Base-by-base conservation (phyloP, 345 rosid genomes). In the Cardamine resedifolia region DNA sequence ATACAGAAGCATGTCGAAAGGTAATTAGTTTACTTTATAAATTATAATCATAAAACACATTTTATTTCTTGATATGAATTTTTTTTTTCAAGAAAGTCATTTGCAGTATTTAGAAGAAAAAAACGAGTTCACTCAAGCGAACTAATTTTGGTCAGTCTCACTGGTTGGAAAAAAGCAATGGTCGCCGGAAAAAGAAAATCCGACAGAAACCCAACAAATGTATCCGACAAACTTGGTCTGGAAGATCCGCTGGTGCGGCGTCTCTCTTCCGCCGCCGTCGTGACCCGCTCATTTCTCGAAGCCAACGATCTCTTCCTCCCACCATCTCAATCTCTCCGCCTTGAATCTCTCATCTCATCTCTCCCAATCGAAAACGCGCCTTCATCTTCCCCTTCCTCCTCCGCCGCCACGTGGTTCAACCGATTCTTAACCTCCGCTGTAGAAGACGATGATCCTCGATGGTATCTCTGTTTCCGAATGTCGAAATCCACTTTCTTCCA, bases 381-480 rank as follows among this genome's bases (percentile, higher is more conserved):
- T 60, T 72, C 77, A 1, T 70, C 68, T 11, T 71, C 63, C 9
- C 44, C 68, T 1, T 68, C 71, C 23, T 4, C 53, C 36, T 10
- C 75, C 50, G 12, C 66, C 21, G 3, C 52, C 67, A 27, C 70
- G 24, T 84, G 88, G 85, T 79, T 84, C 70, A 70, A 74, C 65
- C 89, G 86, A 45, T 76, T 84, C 63, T 53, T 81, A 45, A 45
- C 79, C 72, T 71, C 86, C 57, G 57, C 80, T 70, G 45, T 56
- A 11, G 82, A 79, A 26, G 45, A 44, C 47, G 74, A 78, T 16
- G 81, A 72, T 36, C 86, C 84, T n/a, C 87, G 83, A 2, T 91
- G 96, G 96, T 28, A 45, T 33, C 81, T 69, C 21, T 76, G 75
- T 75, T 89, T 91, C 73, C 82, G 90, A 28, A 78, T 91, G 88